Conservation (phyloP, 768 basidiomycete genomes). For the Hemileccinum rubropunctum region DNA sequence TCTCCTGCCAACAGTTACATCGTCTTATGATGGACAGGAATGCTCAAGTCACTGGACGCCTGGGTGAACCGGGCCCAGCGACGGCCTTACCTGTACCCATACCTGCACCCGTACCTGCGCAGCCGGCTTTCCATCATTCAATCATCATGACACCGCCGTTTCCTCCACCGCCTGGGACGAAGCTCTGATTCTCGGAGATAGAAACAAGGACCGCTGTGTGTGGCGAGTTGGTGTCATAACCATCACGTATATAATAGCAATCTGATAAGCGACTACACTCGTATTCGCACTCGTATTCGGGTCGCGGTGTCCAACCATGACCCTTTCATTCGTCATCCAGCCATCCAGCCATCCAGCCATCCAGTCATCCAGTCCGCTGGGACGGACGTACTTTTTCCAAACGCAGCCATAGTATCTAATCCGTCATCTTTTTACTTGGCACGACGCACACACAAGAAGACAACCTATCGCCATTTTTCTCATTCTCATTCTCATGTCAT, state of each 20-base stretch:
- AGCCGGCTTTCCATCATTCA: constrained; percentile 26
- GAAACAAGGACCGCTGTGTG: constrained; percentile 1
- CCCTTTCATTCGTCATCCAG: too few relatives aligned
- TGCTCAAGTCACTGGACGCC: constrained; percentile 50
- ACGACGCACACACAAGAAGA: too few relatives aligned
- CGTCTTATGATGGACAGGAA: constrained; percentile 77
- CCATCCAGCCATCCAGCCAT: too few relatives aligned
- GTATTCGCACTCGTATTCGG: not conserved
- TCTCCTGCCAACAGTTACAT: constrained; percentile 45
- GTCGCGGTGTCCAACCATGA: too few relatives aligned
- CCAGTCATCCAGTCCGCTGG: not conserved
- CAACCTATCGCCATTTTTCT: too few relatives aligned
- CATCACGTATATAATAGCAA: constrained; percentile 20
- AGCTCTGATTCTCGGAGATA: constrained; percentile 17
- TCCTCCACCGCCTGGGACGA: constrained; percentile 29
- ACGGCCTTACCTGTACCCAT: constrained; percentile 19
- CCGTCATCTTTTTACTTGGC: too few relatives aligned
- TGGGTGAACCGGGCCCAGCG: constrained; percentile 21
- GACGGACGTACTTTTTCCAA: constrained; percentile 4
- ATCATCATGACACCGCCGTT: constrained; percentile 34
- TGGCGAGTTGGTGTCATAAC: not conserved
- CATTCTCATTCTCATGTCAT: constrained; percentile 15
- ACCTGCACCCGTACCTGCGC: constrained; percentile 19
- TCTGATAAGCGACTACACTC: too few relatives aligned
- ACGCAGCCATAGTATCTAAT: not conserved